Conservation (phyloP, 1,139 yeast species). For the Kluyveromyces sp. region DNA sequence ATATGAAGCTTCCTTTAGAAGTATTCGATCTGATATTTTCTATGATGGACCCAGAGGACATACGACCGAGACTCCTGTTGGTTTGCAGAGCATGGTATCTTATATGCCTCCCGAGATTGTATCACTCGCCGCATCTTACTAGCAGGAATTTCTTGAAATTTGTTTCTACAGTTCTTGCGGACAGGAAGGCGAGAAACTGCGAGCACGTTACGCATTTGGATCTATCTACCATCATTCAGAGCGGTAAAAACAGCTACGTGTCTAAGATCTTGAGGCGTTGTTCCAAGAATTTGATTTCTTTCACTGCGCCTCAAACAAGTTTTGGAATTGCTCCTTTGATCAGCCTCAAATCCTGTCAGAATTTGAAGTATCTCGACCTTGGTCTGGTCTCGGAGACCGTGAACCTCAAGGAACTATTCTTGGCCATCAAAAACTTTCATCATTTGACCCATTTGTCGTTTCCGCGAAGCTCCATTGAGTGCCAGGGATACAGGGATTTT, state of each 20-base stretch:
- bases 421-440: conserved; percentile 57
- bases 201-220: conserved; percentile 52
- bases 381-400: conserved; percentile 90
- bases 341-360: conserved; percentile 63
- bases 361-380: conserved; percentile 61
- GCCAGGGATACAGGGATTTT: conserved; percentile 46
- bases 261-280: conserved; percentile 77
- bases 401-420: conserved; percentile 69
- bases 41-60: conserved; percentile 32
- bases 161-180: conserved; percentile 56
- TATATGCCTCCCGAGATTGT: conserved; percentile 55
- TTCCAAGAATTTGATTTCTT: conserved; percentile 50
- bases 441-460: conserved; percentile 70
- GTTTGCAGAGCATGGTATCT: conserved; percentile 58
- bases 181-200: conserved; percentile 31
- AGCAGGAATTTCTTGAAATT: conserved; percentile 65
- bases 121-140: conserved; percentile 52
- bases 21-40: conserved; percentile 47
- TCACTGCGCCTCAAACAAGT: conserved; percentile 91
- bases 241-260: conserved; percentile 89
- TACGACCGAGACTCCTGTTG: conserved; percentile 48
- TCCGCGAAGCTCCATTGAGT: conserved; percentile 80
- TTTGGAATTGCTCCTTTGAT: conserved; percentile 86
- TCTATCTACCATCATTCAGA: conserved; percentile 70
- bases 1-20: conserved; percentile 40